Conservation (phyloP, 164 flowering plant genomes). For the Paratinospora sagittata region DNA sequence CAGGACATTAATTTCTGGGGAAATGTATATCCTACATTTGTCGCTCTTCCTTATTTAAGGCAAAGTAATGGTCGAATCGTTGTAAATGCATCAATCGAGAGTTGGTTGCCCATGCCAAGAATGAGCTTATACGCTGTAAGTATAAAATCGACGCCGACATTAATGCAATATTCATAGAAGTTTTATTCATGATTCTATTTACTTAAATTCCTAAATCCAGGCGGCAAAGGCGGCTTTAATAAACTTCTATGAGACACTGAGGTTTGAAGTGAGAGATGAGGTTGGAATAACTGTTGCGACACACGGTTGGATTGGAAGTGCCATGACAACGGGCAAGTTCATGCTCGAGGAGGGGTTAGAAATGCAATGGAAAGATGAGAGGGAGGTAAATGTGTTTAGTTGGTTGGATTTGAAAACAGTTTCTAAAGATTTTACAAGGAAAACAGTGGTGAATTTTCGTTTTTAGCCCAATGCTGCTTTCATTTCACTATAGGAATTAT, state of each 20-base stretch:
- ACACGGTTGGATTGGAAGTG: constrained; percentile 91
- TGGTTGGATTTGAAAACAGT: too few species aligned
- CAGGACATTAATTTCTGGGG: constrained; percentile 98
- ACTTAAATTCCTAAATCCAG: constrained; percentile 22
- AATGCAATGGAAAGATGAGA: constrained; percentile 92
- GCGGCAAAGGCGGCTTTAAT: constrained; percentile 87
- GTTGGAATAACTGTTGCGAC: constrained; percentile 86
- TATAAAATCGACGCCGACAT: too few species aligned
- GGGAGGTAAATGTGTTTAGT: too few species aligned
- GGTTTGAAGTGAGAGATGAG: constrained; percentile 67
- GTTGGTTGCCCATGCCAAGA: constrained; percentile 89
- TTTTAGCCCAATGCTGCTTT: too few species aligned
- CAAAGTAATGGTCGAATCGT: constrained; percentile 63
- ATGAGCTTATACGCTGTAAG: constrained; percentile 89
- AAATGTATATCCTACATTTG: constrained; percentile 84
- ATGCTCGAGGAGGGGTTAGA: constrained; percentile 80
- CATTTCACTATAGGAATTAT: too few species aligned
- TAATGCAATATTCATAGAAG: too few species aligned
- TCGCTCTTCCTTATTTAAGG: constrained; percentile 73
- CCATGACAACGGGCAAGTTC: constrained; percentile 69
- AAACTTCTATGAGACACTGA: constrained; percentile 79
- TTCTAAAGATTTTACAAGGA: too few species aligned
- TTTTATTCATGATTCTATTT: too few species aligned
- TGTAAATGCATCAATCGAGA: constrained; percentile 84
- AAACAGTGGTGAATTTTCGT: too few species aligned